Evolutionary conservation across 306 rosid genomes (phyloP), one percentile per base, ranked within the genome.

Genomic region (Abrus precatorius): DNA sequence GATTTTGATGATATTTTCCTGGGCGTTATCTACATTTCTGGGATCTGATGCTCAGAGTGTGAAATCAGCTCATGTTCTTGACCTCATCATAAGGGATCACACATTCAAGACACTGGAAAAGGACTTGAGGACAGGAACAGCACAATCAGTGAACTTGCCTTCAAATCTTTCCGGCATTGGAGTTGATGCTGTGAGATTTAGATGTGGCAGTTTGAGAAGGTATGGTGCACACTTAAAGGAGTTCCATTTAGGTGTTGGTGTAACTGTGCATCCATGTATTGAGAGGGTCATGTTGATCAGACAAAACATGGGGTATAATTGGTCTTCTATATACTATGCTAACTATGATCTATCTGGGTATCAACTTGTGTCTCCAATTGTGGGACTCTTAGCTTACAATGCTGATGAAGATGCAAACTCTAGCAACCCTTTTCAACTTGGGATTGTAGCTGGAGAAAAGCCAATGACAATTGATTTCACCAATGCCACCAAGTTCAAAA

Each of bases 181-280:
- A 41, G 90, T 90, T 4, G 89, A 88, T 56, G 80, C 86, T 5
- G 88, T 81, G 56, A 89, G 97, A 82, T 87, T 83, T 68, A 82
- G 99, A 68, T 95, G 99, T 71, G 98, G 99, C 2, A 95, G 99
- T 87, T 84, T 95, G 64, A 79, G 84, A 69, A 81, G 96, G 86
- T 95, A 95, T 34, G 99, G 99, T 40, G 94, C 98, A 1, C 55
- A 83, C 40, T 80, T 95, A 9, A 90, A 88, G 82, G 98, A 95
- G 65, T 95, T 95, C 32, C 91, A 80, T 82, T 87, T 95, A 5
- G 83, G 78, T 66, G 44, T 77, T 33, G 99, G 96, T 57, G 90
- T 93, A n/a, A 76, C 84, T 10, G 85, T 91, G 7, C 86, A 88
- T 64, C 98, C 99, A 40, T 93, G 98, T 79, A 95, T 88, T 11